Conservation (phyloP, 2,329 filamentous ascomycete species). For the Fusarium pseudocircinatum region DNA sequence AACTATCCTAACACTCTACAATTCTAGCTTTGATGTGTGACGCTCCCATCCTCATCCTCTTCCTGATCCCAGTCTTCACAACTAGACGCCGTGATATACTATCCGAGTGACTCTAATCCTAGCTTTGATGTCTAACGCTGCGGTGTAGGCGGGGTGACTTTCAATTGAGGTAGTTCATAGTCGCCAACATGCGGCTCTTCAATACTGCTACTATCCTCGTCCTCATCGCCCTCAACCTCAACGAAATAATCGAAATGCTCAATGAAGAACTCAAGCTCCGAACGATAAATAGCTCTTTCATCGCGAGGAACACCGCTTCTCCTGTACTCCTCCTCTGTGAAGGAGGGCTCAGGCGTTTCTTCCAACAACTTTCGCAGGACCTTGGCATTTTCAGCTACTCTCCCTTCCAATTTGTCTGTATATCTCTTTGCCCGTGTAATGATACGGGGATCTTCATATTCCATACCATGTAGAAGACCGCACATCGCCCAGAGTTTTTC, state of each 20-base stretch:
- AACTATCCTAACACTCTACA: neutral
- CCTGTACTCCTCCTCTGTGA: neutral
- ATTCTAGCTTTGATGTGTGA: neutral
- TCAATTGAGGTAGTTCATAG: neutral
- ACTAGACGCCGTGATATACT: neutral
- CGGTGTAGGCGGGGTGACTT: too few species aligned
- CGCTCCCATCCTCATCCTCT: neutral
- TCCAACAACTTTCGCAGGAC: neutral
- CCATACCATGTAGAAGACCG: neutral
- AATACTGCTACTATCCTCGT: neutral
- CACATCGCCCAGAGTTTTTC: neutral
- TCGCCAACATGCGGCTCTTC: neutral
- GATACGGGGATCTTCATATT: neutral
- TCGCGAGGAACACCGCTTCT: neutral
- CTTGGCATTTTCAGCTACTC: neutral
- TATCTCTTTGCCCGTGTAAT: neutral
- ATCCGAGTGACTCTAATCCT: neutral
- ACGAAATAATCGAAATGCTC: neutral
- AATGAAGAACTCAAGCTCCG: neutral
- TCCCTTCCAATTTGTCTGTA: neutral
- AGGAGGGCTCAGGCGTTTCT: conserved; percentile 1
- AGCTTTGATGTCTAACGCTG: neutral
- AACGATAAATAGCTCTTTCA: too few species aligned
- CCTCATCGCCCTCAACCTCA: neutral
- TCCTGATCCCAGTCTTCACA: neutral